These are phyloP conservation scores for Amylocarpus encephaloides DNA, from an alignment of 2,329 filamentous ascomycete species.

Conservation along the genomic window DNA sequence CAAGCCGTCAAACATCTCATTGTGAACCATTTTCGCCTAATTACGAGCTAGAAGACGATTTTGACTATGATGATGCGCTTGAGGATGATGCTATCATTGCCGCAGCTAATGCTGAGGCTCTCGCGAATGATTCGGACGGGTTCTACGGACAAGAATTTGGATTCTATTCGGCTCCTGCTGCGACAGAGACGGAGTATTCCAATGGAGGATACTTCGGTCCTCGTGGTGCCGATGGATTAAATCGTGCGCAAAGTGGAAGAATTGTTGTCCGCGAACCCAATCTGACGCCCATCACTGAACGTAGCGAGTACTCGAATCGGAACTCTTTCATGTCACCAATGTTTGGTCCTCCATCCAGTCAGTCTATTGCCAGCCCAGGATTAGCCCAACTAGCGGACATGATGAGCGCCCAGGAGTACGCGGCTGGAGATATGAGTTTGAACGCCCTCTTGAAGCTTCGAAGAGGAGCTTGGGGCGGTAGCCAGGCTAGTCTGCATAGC, in stretches of 20 bases:
- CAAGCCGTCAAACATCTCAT: constrained; percentile 31
- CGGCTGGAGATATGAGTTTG: constrained; percentile 58
- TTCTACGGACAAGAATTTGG: constrained; percentile 97
- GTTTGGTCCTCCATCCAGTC: constrained; percentile 32
- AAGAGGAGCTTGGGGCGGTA: constrained; percentile 73
- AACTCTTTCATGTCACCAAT: constrained; percentile 68
- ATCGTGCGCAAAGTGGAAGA: constrained; percentile 64
- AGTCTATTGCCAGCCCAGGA: constrained; percentile 59
- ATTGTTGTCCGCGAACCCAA: constrained; percentile 78
- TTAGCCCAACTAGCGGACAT: constrained; percentile 67
- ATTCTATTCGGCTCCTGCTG: constrained; percentile 68
- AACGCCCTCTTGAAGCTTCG: constrained; percentile 64
- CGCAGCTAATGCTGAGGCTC: constrained; percentile 85
- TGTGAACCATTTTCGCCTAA: constrained; percentile 30
- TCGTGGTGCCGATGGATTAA: constrained; percentile 54
- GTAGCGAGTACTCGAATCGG: constrained; percentile 90
- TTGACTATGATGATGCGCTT: constrained; percentile 55
- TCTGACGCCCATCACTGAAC: constrained; percentile 90
- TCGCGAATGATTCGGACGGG: constrained; percentile 87
- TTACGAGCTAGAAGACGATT: constrained; percentile 37
- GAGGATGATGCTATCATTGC: constrained; percentile 90
- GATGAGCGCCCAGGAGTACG: constrained; percentile 49
- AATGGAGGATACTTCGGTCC: constrained; percentile 89
- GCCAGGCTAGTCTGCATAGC: constrained; percentile 64
- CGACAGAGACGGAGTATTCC: constrained; percentile 45